Evolutionary conservation across 2,329 filamentous ascomycete genomes (phyloP).

Genomic region (Aplosporella prunicola): DNA sequence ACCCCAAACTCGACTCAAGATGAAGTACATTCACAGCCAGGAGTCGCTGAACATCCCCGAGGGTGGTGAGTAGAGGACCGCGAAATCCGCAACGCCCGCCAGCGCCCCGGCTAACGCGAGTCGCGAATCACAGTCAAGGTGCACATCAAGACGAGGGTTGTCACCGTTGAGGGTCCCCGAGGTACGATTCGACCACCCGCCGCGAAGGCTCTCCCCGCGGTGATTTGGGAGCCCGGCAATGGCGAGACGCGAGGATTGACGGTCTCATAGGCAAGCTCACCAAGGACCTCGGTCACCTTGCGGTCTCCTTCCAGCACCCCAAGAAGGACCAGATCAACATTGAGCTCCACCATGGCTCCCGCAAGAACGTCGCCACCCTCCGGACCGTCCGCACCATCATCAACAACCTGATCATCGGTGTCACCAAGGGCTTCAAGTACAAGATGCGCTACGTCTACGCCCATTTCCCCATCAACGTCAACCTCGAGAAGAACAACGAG

Average conservation of each 20-base stretch:
- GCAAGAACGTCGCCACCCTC: conserved; percentile 97
- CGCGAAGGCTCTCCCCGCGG: conserved; percentile 15
- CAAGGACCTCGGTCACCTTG: conserved; percentile 94
- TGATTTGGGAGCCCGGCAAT: conserved; percentile 4
- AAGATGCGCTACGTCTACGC: conserved; percentile 99
- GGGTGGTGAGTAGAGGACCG: conserved; percentile 64
- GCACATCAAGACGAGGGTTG: conserved; percentile 89
- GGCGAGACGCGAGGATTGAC: conserved; percentile 19
- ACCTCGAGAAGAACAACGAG: conserved; percentile 92
- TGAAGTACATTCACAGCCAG: conserved; percentile 99
- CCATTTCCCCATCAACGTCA: conserved; percentile 99
- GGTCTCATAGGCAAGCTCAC: conserved; percentile 66
- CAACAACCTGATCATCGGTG: conserved; percentile 97
- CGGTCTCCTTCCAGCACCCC: conserved; percentile 88
- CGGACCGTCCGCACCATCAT: conserved; percentile 96
- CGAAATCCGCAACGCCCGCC: conserved; percentile 16
- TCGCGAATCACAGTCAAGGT: conserved; percentile 68
- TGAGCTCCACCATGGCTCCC: conserved; percentile 95
- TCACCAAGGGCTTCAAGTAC: conserved; percentile 99
- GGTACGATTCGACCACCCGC: conserved; percentile 41
- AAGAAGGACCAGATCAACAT: conserved; percentile 84
- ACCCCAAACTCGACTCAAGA: conserved; percentile 51
- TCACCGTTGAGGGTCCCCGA: conserved; percentile 95
- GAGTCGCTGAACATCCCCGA: conserved; percentile 93
- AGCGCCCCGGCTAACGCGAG: conserved; percentile 11